These are phyloP conservation scores for Emergomyces orientalis DNA, from an alignment of 2,329 filamentous ascomycete species.

Conservation along the genomic window DNA sequence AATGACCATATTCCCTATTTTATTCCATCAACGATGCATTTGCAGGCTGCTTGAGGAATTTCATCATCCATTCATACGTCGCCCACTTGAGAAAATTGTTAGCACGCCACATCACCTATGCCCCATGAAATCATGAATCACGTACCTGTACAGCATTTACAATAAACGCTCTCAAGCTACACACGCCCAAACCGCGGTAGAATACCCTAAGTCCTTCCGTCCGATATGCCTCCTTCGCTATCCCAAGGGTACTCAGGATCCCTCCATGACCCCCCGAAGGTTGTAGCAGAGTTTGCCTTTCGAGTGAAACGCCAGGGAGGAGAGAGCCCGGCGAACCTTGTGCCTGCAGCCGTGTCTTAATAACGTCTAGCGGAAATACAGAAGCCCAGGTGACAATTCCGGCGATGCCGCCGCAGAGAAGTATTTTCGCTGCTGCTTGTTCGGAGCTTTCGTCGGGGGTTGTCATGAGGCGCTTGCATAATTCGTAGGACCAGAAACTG, in stretches of 20 bases:
- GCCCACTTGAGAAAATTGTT: conserved; percentile 55
- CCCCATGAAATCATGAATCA: conserved; percentile 2
- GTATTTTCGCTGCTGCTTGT: conserved; percentile 50
- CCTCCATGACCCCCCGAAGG: conserved; percentile 15
- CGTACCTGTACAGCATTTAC: conserved; percentile 74
- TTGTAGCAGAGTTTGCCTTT: conserved; percentile 20
- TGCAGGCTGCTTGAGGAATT: conserved; percentile 21
- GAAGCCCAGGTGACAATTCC: conserved; percentile 83
- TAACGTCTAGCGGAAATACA: conserved; percentile 81
- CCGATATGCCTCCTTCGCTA: conserved; percentile 58
- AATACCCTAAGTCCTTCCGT: conserved; percentile 55
- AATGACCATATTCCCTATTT: neutral
- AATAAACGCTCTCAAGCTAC: conserved; percentile 76
- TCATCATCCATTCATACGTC: conserved; percentile 83
- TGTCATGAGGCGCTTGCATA: conserved; percentile 54
- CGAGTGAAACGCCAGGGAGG: conserved; percentile 11
- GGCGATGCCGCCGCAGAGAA: conserved; percentile 79
- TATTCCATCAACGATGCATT: neutral
- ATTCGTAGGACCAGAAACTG: conserved; percentile 82
- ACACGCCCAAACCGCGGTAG: conserved; percentile 67
- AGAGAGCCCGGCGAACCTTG: conserved; percentile 37
- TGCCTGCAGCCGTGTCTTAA: conserved; percentile 87
- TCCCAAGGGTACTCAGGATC: conserved; percentile 48
- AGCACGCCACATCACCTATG: conserved; percentile 3
- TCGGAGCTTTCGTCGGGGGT: conserved; percentile 39